Evolutionary conservation across 257 asterid species (phyloP), one percentile per base, ranked within the genome.

Genomic region (Ehretia macrophylla): DNA sequence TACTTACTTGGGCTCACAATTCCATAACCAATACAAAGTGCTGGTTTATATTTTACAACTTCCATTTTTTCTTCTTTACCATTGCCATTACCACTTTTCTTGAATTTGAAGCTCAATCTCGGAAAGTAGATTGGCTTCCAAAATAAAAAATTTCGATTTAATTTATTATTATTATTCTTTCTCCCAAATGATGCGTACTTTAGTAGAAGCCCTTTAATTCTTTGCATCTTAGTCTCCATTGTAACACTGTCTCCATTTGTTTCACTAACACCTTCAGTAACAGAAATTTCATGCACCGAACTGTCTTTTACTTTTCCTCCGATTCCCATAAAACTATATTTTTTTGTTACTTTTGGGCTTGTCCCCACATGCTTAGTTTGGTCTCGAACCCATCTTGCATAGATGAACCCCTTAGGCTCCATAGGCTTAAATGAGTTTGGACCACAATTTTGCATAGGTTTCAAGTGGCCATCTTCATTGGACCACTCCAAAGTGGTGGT

Each of bases 351-450:
- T 55, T 51, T 56, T 16, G 58, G 72, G 56, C 65, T 70, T 32
- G 62, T 66, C 39, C 56, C 58, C 58, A 64, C 71, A 65, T 69
- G 75, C 60, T 76, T 70, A 4, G 72, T 71, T 56, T 83, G 85
- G 45, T 79, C 77, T 5, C 76, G 63, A 19, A 83, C 87, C 81
- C 82, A 85, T 65, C 93, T 81, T 42, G 93, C 87, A 39, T 85
- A 85, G 2, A 74, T 76, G 16, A 87, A 80, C 42, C 95, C 94
- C 57, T 83, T 88, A 59, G 80, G 76, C 56, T 85, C 85, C 58
- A 68, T 61, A 0, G 81, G 90, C 51, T 77, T 67, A 32, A 70
- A 69, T 37, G 49, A 44, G 42, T 68, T 71, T 17, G 68, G 60
- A 19, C 49, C 20, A 8, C 62, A 67, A 51, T 39, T 22, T 55